These are phyloP conservation scores for Metarhizium rileyi DNA, from an alignment of 2,329 filamentous ascomycete genomes.

Conservation along the genomic window DNA sequence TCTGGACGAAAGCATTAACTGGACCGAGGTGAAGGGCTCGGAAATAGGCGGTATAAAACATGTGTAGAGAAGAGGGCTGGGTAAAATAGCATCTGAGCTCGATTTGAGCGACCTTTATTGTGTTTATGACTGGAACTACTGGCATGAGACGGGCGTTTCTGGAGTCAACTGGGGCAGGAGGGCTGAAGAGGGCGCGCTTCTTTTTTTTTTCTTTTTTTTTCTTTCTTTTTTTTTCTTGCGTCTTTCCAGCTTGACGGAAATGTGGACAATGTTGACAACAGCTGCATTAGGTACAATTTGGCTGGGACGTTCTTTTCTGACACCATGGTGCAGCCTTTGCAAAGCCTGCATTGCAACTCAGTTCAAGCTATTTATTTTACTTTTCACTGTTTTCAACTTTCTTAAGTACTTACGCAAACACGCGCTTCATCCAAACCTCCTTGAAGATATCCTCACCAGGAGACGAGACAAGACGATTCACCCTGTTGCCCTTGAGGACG, in stretches of 20 bases:
- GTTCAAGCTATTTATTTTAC: neutral
- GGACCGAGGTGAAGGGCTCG: slow-evolving; percentile 78
- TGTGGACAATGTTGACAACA: too few species aligned
- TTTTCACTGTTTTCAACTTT: neutral
- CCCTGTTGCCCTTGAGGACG: slow-evolving; percentile 62
- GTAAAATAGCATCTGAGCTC: neutral
- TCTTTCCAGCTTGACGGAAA: too few species aligned
- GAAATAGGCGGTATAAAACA: slow-evolving; percentile 83
- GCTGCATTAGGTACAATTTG: slow-evolving; percentile 4
- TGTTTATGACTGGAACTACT: neutral
- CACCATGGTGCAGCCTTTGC: too few species aligned
- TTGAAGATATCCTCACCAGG: slow-evolving; percentile 62
- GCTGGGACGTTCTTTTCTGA: too few species aligned
- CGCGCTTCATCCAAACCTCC: slow-evolving; percentile 50
- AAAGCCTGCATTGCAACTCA: too few species aligned
- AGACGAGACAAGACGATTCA: slow-evolving; percentile 61
- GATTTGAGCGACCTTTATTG: neutral
- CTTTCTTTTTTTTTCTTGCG: slow-evolving; percentile 7
- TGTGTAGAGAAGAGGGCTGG: slow-evolving; percentile 26
- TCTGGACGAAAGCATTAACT: slow-evolving; percentile 84
- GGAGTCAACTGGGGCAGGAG: slow-evolving; percentile 1
- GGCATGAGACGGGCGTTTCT: slow-evolving; percentile 11
- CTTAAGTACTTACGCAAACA: slow-evolving; percentile 40
- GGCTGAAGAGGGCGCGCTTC: too few species aligned
- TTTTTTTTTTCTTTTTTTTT: neutral